Evolutionary conservation across 2,329 filamentous ascomycete species (phyloP), one percentile per base, ranked within the genome.

Genomic region (Stenocarpella maydis): DNA sequence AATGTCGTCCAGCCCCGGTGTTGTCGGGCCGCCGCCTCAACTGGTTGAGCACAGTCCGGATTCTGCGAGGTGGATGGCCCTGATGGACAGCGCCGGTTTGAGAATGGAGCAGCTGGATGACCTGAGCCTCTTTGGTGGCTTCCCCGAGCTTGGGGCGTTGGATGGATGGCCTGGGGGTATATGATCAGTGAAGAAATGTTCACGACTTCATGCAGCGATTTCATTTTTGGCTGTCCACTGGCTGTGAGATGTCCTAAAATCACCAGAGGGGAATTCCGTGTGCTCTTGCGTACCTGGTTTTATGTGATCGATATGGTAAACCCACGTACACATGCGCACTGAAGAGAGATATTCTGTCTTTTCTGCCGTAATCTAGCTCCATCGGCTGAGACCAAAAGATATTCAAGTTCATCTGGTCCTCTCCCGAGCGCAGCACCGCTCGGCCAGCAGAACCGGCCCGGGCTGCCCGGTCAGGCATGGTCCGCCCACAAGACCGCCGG

Each of bases 121-220:
- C 17, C 3, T 71, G 60, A 68, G 69, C 5, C 61, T 71, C 6
- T 71, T 71, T 63, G 69, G 69, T 6, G 69, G 69, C 1, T 71
- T 71, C 45, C 69, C 69, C 19, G 69, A 71, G 54, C 66, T 71
- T 3, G 69, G 67, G 17, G 67, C 66, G 58, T 47, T 71, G 31
- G 69, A 71, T 24, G 69, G 66, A 0, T 71, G 69, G 69, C 61
- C 66, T 26, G 61, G 69, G 17, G 9, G 55, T 21, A 61, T 64
- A 4, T 71, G 53, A 69, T 21, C 41, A 61, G 4, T 6, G 1
- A 14, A 12, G 4, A 6, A 47, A 7, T 17, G 7, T 47, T 47
- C 5, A 34, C 5, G 4, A 47, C 26, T 15, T 8, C 21, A 28
- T 12, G 9, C 14, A 26, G 19, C 14, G 21, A 2, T n/a, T n/a